Conservation (phyloP, 805 yeast species). For the Ogataea angusta region DNA sequence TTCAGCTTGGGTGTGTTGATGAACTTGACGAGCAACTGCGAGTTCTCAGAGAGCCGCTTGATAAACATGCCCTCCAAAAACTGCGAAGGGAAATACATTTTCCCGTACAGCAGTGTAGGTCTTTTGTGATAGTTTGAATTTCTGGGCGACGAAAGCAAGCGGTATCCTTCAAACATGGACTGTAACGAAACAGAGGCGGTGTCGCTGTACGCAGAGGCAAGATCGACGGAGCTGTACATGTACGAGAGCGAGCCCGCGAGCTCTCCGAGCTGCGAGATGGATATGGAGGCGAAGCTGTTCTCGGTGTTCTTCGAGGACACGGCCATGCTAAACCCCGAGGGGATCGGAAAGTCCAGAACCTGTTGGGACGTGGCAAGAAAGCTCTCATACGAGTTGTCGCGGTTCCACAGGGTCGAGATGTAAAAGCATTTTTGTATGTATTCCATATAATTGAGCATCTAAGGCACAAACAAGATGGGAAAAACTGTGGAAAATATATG, state of each 20-base stretch:
- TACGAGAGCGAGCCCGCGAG: slow-evolving; percentile 84
- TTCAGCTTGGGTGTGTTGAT: slow-evolving; percentile 51
- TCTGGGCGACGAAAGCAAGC: slow-evolving; percentile 35
- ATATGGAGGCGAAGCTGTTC: slow-evolving; percentile 67
- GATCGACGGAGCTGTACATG: slow-evolving; percentile 62
- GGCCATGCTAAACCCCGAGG: slow-evolving; percentile 61
- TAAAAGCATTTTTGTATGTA: slow-evolving; percentile 73
- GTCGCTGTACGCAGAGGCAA: slow-evolving; percentile 45
- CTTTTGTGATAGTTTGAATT: slow-evolving; percentile 6
- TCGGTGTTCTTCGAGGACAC: slow-evolving; percentile 69
- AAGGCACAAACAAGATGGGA: neutral
- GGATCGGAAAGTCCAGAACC: slow-evolving; percentile 70
- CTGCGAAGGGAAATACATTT: slow-evolving; percentile 84
- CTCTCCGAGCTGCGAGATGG: slow-evolving; percentile 58
- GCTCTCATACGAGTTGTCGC: slow-evolving; percentile 72
- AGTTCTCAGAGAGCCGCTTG: slow-evolving; percentile 51
- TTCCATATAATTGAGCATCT: slow-evolving; percentile 84
- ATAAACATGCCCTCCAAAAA: slow-evolving; percentile 85
- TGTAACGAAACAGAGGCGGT: slow-evolving; percentile 56
- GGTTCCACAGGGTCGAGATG: slow-evolving; percentile 70
- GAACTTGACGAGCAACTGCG: slow-evolving; percentile 72
- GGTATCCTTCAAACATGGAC: slow-evolving; percentile 67
- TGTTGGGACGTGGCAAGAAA: slow-evolving; percentile 68
- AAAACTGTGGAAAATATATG: neutral
- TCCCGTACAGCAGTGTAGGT: slow-evolving; percentile 67